phyloP scores from a whole-genome alignment of 2,329 filamentous ascomycete genomes.

The Colletotrichum limetticola region DNA sequence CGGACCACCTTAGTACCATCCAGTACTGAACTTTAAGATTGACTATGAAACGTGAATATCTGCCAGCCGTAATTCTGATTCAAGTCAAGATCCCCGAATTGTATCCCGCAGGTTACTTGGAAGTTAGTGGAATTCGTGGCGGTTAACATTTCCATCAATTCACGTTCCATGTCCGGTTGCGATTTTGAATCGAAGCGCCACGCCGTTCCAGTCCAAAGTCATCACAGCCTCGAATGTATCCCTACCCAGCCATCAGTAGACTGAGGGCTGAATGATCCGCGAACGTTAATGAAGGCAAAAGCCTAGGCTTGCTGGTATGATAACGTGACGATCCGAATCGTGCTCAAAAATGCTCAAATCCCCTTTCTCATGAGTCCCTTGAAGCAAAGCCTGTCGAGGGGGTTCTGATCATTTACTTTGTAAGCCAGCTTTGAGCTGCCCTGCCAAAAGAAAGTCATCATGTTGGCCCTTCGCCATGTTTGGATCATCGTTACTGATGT shows the following conservation, averaged over 20 bases:
- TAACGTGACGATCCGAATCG: fast-evolving
- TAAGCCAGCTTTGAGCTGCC: not conserved
- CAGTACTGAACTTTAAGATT: not conserved
- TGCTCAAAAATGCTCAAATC: not conserved
- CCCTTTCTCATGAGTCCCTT: not conserved
- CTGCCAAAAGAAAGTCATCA: not conserved
- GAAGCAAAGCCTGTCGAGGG: not conserved
- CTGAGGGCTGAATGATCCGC: not conserved
- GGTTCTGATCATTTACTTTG: not conserved
- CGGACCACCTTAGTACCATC: not conserved
- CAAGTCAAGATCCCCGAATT: not conserved
- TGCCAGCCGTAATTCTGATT: not conserved
- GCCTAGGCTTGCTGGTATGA: not conserved
- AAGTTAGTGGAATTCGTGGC: not conserved
- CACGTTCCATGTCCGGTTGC: not conserved
- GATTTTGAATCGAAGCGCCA: not conserved
- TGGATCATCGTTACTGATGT: slow-evolving; percentile 6
- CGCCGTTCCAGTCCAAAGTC: not conserved
- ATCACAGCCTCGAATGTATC: not conserved
- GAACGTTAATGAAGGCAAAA: not conserved
- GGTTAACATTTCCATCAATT: not conserved
- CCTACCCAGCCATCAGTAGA: not conserved
- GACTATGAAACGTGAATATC: not conserved
- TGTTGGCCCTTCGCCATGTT: slow-evolving; percentile 2
- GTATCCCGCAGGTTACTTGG: not conserved